Evolutionary conservation across 352 stramenopile species (phyloP).

Genomic region (Phytophthora rubi): DNA sequence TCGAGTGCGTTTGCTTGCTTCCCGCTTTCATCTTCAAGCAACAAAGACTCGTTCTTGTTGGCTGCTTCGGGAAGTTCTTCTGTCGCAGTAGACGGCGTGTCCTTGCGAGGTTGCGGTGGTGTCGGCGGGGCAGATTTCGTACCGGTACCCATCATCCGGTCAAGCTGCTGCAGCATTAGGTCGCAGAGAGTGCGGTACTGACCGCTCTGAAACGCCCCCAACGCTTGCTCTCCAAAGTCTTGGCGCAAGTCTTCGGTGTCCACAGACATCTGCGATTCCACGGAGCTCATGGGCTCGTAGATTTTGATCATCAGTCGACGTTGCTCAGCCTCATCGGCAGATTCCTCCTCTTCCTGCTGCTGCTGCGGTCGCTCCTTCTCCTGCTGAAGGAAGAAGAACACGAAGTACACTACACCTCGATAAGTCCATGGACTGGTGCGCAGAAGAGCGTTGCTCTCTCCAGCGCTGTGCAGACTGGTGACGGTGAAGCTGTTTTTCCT

Average conservation of each 20-base stretch:
- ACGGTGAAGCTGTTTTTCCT: conserved; percentile 23
- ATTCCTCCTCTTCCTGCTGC: conserved; percentile 17
- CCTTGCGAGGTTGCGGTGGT: conserved; percentile 5
- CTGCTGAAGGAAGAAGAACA: conserved; percentile 77
- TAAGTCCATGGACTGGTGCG: conserved; percentile 76
- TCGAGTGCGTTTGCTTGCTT: conserved; percentile 25
- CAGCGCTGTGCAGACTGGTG: conserved; percentile 21
- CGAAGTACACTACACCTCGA: conserved; percentile 72
- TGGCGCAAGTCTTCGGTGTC: conserved; percentile 55
- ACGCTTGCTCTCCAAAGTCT: conserved; percentile 58
- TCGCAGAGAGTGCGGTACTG: conserved; percentile 67
- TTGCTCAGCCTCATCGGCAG: background rate
- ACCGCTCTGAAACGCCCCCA: conserved; percentile 48
- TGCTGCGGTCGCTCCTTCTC: conserved; percentile 28
- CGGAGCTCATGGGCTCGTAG: conserved; percentile 80
- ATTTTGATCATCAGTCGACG: conserved; percentile 70
- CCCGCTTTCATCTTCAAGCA: background rate
- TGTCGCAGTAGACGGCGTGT: background rate
- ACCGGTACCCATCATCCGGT: conserved; percentile 55
- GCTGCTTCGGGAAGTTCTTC: background rate
- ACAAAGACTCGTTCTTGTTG: background rate
- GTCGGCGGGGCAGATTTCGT: conserved; percentile 12
- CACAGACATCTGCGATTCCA: conserved; percentile 76
- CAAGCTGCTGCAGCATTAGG: conserved; percentile 63
- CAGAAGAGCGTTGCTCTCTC: conserved; percentile 45